These are phyloP conservation scores for Trichoderma aggressivum DNA, from an alignment of 2,329 filamentous ascomycete genomes.

Conservation along the genomic window DNA sequence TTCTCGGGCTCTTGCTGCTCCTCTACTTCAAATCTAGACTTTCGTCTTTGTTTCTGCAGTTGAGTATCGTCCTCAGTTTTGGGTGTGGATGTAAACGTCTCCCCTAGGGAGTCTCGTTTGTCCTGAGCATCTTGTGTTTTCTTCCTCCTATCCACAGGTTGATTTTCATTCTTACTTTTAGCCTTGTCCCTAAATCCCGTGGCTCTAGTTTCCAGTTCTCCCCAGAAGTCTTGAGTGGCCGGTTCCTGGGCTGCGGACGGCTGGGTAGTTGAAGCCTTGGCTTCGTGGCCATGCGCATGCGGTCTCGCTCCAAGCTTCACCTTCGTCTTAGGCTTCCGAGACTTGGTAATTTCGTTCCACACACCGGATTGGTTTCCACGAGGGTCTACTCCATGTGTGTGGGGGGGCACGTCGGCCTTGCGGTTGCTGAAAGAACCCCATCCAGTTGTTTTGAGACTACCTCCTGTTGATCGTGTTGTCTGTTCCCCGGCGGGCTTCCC, in stretches of 20 bases:
- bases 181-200: constrained; percentile 18
- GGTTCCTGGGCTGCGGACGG: neutral
- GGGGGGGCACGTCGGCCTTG: constrained; percentile 19
- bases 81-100: neutral
- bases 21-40: constrained; percentile 31
- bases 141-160: neutral
- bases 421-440: constrained; percentile 26
- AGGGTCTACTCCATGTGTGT: constrained; percentile 13
- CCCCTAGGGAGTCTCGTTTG: neutral
- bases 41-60: constrained; percentile 26
- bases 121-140: neutral
- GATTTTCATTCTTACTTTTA: neutral
- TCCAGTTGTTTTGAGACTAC: constrained; percentile 13
- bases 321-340: neutral
- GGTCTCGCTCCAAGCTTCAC: constrained; percentile 8
- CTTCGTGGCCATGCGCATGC: neutral
- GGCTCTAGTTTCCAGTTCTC: constrained; percentile 25
- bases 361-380: constrained; percentile 21
- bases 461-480: neutral
- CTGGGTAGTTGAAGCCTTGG: neutral
- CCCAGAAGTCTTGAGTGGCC: constrained; percentile 26
- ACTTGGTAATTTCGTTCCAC: constrained; percentile 22
- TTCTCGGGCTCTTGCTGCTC: constrained; percentile 23
- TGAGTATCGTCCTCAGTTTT: constrained; percentile 13
- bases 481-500: neutral